Base-by-base conservation (phyloP, 257 asterid species). In the Ballota nigra region DNA sequence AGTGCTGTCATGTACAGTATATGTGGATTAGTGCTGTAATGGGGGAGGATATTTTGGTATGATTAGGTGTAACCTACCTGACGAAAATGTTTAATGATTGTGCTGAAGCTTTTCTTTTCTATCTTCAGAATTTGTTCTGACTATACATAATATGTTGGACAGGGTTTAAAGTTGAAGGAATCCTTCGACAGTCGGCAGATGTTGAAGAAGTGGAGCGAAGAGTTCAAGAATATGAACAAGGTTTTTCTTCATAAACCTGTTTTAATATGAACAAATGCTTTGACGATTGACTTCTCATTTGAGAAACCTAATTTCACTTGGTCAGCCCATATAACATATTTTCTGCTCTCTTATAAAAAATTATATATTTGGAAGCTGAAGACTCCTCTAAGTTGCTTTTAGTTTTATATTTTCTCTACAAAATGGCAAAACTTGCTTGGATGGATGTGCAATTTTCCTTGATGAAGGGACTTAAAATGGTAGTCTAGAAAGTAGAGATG, bases 151-250 rank as follows among this genome's bases (percentile, higher is more conserved):
- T 75, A 40, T 33, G 51, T 72, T 75, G 70, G 11, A 70, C 84
- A 92, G 98, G 96, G 84, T 78, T 62, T 60, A 84, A 81, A 72
- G 88, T 86, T 33, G 98, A 92, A 84, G 98, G 98, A 74, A 89
- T 92, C 69, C 80, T 92, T 81, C 84, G 98, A 63, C 94, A 85
- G 72, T 78, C 96, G 67, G 98, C 98, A 34, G 98, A 92, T 61
- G 95, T 89, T 41, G 98, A 92, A 82, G 98, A 92, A 86, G 98
- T 92, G 63, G 91, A 84, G 19, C 84, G 66, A 63, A 81, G 98
- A 86, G 96, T 92, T 77, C 87, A 88, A 55, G 94, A 88, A 74
- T 92, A 92, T 59, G 98, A 89, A 77, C 91, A 85, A 92, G 98
- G 98, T 92, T 66, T 63, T 68, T 45, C 40, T 68, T 61, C 16